Evolutionary conservation across 257 asterid genomes (phyloP).

Genomic region (Capsicum pubescens): DNA sequence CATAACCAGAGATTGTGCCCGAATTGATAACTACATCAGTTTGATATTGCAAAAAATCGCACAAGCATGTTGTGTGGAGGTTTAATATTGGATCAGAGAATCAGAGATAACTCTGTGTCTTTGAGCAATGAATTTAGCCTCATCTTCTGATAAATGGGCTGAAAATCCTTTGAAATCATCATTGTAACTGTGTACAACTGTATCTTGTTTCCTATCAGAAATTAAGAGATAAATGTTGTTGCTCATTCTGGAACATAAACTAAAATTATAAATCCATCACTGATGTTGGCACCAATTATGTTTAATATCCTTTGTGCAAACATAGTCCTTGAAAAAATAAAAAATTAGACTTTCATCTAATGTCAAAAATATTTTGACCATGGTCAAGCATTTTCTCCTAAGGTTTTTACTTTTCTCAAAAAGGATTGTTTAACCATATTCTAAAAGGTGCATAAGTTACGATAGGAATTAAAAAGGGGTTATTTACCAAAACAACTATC

Average conservation of each 20-base stretch:
- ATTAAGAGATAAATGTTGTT: background rate
- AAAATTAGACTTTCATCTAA: no score
- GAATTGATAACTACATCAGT: conserved; percentile 45
- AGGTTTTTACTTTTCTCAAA: no score
- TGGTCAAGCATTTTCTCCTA: no score
- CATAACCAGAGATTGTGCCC: conserved; percentile 25
- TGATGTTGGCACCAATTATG: background rate
- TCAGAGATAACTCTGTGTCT: conserved; percentile 77
- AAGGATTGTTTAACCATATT: no score
- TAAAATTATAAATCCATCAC: background rate
- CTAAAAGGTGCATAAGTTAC: no score
- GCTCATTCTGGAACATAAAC: background rate
- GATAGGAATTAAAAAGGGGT: no score
- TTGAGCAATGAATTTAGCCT: conserved; percentile 58
- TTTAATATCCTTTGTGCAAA: no score
- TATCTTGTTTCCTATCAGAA: conserved; percentile 52
- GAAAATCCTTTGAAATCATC: conserved; percentile 80
- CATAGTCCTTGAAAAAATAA: no score
- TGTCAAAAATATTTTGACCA: no score
- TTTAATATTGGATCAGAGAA: conserved; percentile 71
- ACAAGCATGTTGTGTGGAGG: conserved; percentile 90
- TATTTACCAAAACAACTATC: no score
- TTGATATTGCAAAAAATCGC: conserved; percentile 81
- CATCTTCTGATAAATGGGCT: conserved; percentile 63
- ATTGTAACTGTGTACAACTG: conserved; percentile 61